Base-by-base conservation (phyloP, 768 basidiomycete species). In the Termitomyces sp. region DNA sequence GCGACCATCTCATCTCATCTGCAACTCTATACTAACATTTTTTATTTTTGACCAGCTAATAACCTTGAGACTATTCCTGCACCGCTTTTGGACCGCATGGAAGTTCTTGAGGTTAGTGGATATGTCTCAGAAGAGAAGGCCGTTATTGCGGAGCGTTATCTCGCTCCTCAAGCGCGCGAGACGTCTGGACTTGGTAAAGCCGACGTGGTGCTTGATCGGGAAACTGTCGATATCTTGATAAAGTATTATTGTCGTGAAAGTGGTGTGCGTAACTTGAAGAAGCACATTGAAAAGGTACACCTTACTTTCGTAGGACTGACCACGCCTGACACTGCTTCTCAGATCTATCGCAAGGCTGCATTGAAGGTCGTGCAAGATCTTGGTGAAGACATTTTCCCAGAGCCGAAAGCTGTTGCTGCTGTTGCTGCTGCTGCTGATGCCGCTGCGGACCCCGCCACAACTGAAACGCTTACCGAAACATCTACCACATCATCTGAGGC, bases 341-440 rank as follows among this genome's bases (percentile, higher is more conserved):
- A 98, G 94, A 94, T 99, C 54, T 98, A 95, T 71, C 85, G 97
- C 57, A 99, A 99, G 69, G 91, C 95, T 13, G 95, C 96, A 0
- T 75, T 96, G 60, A 92, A 89, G 69, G 82, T 99, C 50, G 91
- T 98, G 1, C 80, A 87, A 61, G 92, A 96, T 52, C 81, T 97
- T 7, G 94, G 93, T 20, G 96, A 98, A 66, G 84, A 88, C 3
- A 81, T 80, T 0, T 81, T 96, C 60, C 90, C 93, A 0, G 94
- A 94, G 63, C 84, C 88, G 7, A 58, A 62, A 22, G 60, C 39
- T 3, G 59, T 58, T 10, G 49, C 58, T 12, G 56, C 49, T 35
- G 50, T 42, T 41, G 52, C 63, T n/a, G 58, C 61, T 13, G 32
- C 66, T n/a, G 58, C 64, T 40, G 51, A 56, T 20, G 58, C 61